These are phyloP conservation scores for Cyberlindnera saturnus DNA, from an alignment of 805 yeast species.

Conservation along the genomic window DNA sequence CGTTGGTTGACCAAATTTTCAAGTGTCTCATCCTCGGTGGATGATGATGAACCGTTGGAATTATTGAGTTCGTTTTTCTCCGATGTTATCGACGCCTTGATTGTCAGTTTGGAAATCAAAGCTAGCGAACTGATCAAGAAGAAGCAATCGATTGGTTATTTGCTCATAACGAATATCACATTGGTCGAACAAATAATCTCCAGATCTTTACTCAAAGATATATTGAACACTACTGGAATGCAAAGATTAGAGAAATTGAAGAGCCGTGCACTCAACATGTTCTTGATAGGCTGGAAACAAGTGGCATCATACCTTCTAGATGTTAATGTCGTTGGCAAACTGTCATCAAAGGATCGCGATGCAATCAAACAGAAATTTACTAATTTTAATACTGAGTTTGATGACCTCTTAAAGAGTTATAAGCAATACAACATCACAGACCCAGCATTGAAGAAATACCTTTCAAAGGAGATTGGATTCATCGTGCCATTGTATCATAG, in stretches of 20 bases:
- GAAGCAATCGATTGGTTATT: conserved; percentile 52
- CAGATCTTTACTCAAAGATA: conserved; percentile 47
- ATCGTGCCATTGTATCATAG: conserved; percentile 81
- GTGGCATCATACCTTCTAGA: conserved; percentile 76
- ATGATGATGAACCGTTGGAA: conserved; percentile 38
- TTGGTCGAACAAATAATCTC: conserved; percentile 70
- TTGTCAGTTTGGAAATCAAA: conserved; percentile 56
- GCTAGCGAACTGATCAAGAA: conserved; percentile 32
- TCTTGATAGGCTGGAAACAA: conserved; percentile 74
- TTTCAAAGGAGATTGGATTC: conserved; percentile 67
- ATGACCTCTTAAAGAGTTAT: conserved; percentile 63
- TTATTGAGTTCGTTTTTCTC: conserved; percentile 62
- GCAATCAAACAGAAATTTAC: conserved; percentile 78
- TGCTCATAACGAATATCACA: conserved; percentile 63
- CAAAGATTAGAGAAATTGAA: conserved; percentile 62
- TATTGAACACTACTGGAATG: conserved; percentile 54
- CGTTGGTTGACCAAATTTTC: conserved; percentile 45
- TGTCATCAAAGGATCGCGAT: conserved; percentile 70
- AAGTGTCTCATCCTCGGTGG: conserved; percentile 38
- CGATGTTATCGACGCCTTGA: conserved; percentile 73
- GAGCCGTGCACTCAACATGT: conserved; percentile 66
- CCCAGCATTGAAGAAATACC: conserved; percentile 50
- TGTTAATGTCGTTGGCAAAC: conserved; percentile 59
- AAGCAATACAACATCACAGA: conserved; percentile 63
- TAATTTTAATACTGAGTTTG: conserved; percentile 78